Base-by-base conservation (phyloP, 2,329 filamentous ascomycete genomes). In the Penicillium olsonii region DNA sequence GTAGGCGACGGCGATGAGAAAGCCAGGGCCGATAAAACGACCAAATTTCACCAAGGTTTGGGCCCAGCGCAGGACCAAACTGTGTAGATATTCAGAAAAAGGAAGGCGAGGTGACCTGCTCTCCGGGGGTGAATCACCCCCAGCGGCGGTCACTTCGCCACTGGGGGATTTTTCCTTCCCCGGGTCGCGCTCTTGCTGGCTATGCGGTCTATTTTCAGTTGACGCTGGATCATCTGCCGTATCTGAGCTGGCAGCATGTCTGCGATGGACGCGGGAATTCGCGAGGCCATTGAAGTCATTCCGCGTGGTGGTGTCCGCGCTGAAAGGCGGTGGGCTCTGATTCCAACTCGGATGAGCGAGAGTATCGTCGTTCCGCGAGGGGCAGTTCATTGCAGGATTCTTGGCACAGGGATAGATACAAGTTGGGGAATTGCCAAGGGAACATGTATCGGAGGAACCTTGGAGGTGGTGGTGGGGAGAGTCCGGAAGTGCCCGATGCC, bases 261-360 rank as follows among this genome's bases (percentile, higher is more conserved):
- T 75, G 59, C 77, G 71, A 52, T 78, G 72, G n/a, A 76, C 70
- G 56, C 82, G 74, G 2, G 78, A 72, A 63, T 84, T 86, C 33
- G 79, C 80, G 50, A 84, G 77, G 26, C 80, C 78, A 64, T 83
- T 83, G 49, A 87, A 70, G 60, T 86, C 83, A 56, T 80, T 79
- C 48, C 81, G 74, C 5, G 83, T 87, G 2, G 83, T 87, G 27
- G 78, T 71, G 63, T 85, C 83, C n/a, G 77, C 75, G 50, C 78
- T 78, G 48, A 87, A 68, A 2, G 73, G 71, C 47, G 77, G 72
- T 1, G 84, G 84, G 54, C 75, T 85, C 67, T 87, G 84, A 61
- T 87, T 87, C 71, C 78, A 84, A 45, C 73, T 75, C 18, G 76
- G 75, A 43, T 80, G 76, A 41, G 75, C 72, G 42, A 76, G 66